Percentiles rank a stretch among this genome's conserved stretches.
phyloP scores from a whole-genome alignment of 2,329 filamentous ascomycete genomes.

The Metarhizium sp. region DNA sequence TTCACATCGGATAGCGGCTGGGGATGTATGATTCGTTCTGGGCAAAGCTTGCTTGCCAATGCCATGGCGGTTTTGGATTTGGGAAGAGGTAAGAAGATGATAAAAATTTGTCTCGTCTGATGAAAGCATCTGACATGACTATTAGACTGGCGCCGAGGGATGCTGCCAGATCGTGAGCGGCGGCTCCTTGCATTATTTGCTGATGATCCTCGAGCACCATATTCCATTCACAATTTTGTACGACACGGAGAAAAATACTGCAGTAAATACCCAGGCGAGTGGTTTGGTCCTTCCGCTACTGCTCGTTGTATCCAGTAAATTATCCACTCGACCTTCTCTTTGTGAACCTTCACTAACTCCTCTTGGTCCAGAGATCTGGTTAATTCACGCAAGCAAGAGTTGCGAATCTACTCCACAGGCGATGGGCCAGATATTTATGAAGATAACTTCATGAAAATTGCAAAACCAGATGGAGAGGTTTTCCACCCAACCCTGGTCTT shows the following conservation, averaged over 20 bases:
- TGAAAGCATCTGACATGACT: constrained; percentile 1
- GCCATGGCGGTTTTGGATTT: constrained; percentile 62
- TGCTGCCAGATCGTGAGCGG: constrained; percentile 50
- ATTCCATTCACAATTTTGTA: constrained; percentile 93
- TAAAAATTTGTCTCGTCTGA: neutral
- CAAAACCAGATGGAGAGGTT: constrained; percentile 51
- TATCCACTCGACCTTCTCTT: constrained; percentile 2
- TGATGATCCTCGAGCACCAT: constrained; percentile 76
- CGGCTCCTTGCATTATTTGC: constrained; percentile 73
- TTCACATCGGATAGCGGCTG: constrained; percentile 94
- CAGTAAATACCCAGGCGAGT: constrained; percentile 91
- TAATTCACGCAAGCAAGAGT: constrained; percentile 50
- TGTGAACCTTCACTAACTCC: neutral
- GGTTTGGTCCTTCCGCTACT: constrained; percentile 97
- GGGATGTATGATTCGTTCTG: constrained; percentile 98
- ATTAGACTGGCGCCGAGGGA: constrained; percentile 65
- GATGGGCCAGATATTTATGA: constrained; percentile 91
- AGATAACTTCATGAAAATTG: constrained; percentile 73
- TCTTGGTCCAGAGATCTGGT: constrained; percentile 55
- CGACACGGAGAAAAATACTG: constrained; percentile 77
- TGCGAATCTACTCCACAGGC: constrained; percentile 81
- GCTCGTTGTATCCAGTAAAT: constrained; percentile 85
- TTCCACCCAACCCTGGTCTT: constrained; percentile 85
- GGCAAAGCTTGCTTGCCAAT: constrained; percentile 88
- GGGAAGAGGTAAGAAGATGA: constrained; percentile 58